phyloP scores from a whole-genome alignment of 2,329 filamentous ascomycete genomes.

The Phialophora chinensis region DNA sequence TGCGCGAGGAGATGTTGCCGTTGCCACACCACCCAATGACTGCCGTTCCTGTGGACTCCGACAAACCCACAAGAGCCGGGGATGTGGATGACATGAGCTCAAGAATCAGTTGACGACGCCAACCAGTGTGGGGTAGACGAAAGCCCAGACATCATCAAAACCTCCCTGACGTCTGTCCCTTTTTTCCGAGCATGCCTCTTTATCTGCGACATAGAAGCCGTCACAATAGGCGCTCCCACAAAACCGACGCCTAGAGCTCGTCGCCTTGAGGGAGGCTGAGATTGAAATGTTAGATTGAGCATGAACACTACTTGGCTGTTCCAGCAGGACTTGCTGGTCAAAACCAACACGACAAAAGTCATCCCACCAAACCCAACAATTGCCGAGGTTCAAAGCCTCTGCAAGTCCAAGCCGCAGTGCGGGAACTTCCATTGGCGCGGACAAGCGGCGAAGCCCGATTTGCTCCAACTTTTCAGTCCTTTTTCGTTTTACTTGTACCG shows the following conservation, averaged over 20 bases:
- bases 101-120: constrained; percentile 17
- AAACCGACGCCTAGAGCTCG: background rate
- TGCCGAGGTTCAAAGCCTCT: constrained; percentile 2
- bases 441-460: constrained; percentile 7
- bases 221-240: background rate
- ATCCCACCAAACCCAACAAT: background rate
- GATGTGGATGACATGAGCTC: constrained; percentile 19
- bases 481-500: background rate
- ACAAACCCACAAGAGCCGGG: constrained; percentile 12
- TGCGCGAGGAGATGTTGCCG: constrained; percentile 26
- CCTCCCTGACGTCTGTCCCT: constrained; percentile 6
- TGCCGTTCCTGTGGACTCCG: constrained; percentile 10
- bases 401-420: background rate
- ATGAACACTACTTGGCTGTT: background rate
- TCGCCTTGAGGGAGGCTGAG: background rate
- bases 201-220: background rate
- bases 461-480: background rate
- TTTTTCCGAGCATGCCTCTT: constrained; percentile 5
- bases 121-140: constrained; percentile 17
- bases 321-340: background rate
- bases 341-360: background rate
- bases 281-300: background rate
- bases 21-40: constrained; percentile 4
- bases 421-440: background rate
- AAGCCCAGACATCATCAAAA: constrained; percentile 2